These are phyloP conservation scores for Mortierella sp. DNA, from an alignment of 371 early-diverging fungal species.

Conservation along the genomic window DNA sequence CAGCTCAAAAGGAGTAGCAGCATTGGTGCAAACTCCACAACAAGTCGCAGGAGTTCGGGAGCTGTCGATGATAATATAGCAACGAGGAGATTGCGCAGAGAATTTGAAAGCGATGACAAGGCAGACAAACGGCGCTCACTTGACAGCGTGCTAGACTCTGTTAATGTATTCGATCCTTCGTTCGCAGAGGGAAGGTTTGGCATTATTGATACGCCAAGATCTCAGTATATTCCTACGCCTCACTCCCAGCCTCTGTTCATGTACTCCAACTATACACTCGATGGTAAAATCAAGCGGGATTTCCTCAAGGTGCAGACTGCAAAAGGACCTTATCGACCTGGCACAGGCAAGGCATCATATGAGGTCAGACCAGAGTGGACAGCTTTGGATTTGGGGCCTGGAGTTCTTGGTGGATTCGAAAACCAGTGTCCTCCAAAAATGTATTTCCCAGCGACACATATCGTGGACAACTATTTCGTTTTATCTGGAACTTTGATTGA, in stretches of 20 bases:
- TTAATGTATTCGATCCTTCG: neutral
- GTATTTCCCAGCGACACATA: constrained; percentile 59
- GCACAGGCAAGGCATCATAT: constrained; percentile 2
- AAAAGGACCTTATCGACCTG: constrained; percentile 6
- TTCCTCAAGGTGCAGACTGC: constrained; percentile 36
- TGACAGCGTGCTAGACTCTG: constrained; percentile 17
- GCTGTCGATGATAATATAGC: constrained; percentile 14
- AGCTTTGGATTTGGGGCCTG: constrained; percentile 19
- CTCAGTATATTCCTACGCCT: constrained; percentile 2
- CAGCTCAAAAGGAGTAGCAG: constrained; percentile 12
- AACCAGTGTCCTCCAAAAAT: constrained; percentile 61
- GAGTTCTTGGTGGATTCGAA: constrained; percentile 14
- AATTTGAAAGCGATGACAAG: constrained; percentile 13
- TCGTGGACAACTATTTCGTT: constrained; percentile 59
- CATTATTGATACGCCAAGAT: neutral
- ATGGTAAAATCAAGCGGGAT: constrained; percentile 14
- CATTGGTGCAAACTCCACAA: constrained; percentile 11
- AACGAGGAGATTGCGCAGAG: neutral
- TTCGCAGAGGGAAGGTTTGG: constrained; percentile 3
- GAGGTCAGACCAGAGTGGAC: constrained; percentile 44
- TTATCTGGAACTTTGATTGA: constrained; percentile 58
- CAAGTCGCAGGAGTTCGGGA: constrained; percentile 22
- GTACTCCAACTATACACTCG: constrained; percentile 16
- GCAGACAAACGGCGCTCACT: constrained; percentile 29
- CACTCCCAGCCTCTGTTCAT: constrained; percentile 22